Evolutionary conservation across 2,329 filamentous ascomycete genomes (phyloP).

Genomic region (Epichloe hybrida): DNA sequence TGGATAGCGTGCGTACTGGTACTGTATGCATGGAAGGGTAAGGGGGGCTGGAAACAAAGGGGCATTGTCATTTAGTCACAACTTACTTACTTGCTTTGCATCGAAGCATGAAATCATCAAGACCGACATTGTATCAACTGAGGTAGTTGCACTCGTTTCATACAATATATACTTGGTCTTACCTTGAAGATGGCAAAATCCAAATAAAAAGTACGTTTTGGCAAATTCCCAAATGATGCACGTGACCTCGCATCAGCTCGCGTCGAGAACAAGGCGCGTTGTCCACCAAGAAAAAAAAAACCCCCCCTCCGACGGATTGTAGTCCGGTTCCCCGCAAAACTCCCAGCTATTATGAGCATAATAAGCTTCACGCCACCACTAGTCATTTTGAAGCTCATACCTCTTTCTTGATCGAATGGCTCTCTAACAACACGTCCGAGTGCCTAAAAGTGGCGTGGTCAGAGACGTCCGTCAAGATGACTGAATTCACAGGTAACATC

Average conservation of each 20-base stretch:
- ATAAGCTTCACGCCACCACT: not conserved
- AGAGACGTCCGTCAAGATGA: not conserved
- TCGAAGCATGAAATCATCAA: too few species aligned
- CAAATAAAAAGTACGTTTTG: too few species aligned
- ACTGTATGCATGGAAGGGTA: constrained; percentile 69
- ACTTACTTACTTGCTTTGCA: not conserved
- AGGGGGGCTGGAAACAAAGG: constrained; percentile 57
- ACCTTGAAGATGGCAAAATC: too few species aligned
- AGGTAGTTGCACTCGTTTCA: too few species aligned
- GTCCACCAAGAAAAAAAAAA: constrained; percentile 2
- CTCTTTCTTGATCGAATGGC: not conserved
- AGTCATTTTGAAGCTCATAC: not conserved
- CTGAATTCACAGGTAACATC: constrained; percentile 4
- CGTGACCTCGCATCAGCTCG: constrained; percentile 18
- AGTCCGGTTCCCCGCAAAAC: not conserved
- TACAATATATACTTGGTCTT: too few species aligned
- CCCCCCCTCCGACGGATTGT: not conserved
- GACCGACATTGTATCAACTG: too few species aligned
- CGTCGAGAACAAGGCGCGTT: constrained; percentile 9
- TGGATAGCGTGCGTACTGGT: constrained; percentile 64
- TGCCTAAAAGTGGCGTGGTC: not conserved
- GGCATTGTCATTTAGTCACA: constrained; percentile 48
- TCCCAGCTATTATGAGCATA: not conserved
- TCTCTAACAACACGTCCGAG: not conserved
- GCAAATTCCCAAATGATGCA: constrained; percentile 5